A percentile compares a stretch with the other conserved stretches of the same genome.
phyloP scores from a whole-genome alignment of 495 filamentous ascomycete genomes.

The Penicillium crystallinum region DNA sequence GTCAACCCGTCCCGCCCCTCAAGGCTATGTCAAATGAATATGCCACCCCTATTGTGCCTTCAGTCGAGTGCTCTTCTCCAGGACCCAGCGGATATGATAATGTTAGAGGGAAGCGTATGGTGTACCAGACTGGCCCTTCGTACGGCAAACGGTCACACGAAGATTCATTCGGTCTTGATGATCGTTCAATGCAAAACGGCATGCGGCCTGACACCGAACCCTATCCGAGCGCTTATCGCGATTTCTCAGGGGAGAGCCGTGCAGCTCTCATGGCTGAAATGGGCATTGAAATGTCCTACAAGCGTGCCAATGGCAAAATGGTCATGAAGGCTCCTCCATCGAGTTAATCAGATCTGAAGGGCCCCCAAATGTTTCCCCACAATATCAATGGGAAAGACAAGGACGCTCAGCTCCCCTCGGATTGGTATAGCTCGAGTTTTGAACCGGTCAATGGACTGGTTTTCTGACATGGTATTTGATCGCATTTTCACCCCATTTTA shows the following conservation, averaged over 20 bases:
- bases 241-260: conserved; percentile 27
- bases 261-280: conserved; percentile 29
- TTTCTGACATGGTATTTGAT: background rate
- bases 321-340: conserved; percentile 29
- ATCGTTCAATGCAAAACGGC: conserved; percentile 46
- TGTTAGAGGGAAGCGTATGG: conserved; percentile 22
- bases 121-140: conserved; percentile 30
- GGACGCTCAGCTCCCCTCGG: background rate
- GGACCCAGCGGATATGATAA: conserved; percentile 24
- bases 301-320: conserved; percentile 43
- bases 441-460: background rate
- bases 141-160: conserved; percentile 37
- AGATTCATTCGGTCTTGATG: conserved; percentile 39
- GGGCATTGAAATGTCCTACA: conserved; percentile 45
- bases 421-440: conserved; percentile 1
- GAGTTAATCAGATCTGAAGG: conserved; percentile 8
- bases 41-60: conserved; percentile 16
- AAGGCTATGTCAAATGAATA: conserved; percentile 23
- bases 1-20: conserved; percentile 22
- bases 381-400: background rate
- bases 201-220: conserved; percentile 44
- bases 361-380: background rate
- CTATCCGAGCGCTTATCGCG: conserved; percentile 22
- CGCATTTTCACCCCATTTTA: no score
- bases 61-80: conserved; percentile 20